Conservation (phyloP, 179 eudicot species). For the Corrigiola litoralis region DNA sequence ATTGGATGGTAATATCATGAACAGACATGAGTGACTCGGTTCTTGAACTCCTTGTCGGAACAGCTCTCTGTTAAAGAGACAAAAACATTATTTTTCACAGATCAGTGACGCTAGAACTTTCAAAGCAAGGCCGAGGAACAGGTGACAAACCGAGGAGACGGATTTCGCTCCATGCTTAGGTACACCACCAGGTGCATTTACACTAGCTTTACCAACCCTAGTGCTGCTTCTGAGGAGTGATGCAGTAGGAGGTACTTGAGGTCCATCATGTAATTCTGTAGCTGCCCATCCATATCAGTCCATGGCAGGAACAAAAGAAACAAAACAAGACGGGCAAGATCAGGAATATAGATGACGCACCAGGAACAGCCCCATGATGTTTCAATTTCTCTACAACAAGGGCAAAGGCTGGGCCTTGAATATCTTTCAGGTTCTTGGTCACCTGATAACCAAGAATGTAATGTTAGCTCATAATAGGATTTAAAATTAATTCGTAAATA, state of each 20-base stretch:
- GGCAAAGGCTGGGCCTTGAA: slow-evolving; percentile 84
- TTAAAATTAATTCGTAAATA: neutral
- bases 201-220: slow-evolving; percentile 51
- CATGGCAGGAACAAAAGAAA: neutral
- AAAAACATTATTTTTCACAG: slow-evolving; percentile 3
- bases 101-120: neutral
- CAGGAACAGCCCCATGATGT: slow-evolving; percentile 56
- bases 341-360: slow-evolving; percentile 25
- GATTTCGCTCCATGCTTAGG: slow-evolving; percentile 65
- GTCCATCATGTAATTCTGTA: slow-evolving; percentile 55
- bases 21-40: slow-evolving; percentile 80
- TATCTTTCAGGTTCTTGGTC: slow-evolving; percentile 72
- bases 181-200: slow-evolving; percentile 49
- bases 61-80: slow-evolving; percentile 50
- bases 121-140: neutral
- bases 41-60: slow-evolving; percentile 55
- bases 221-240: slow-evolving; percentile 42
- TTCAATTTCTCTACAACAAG: slow-evolving; percentile 72
- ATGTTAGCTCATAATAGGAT: neutral
- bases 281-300: slow-evolving; percentile 5
- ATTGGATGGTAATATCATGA: slow-evolving; percentile 78
- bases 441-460: slow-evolving; percentile 42
- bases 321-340: neutral
- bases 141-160: slow-evolving; percentile 53
- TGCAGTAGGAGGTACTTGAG: slow-evolving; percentile 40